Conservation (phyloP, 2,329 filamentous ascomycete species). For the Aureobasidium sp. region DNA sequence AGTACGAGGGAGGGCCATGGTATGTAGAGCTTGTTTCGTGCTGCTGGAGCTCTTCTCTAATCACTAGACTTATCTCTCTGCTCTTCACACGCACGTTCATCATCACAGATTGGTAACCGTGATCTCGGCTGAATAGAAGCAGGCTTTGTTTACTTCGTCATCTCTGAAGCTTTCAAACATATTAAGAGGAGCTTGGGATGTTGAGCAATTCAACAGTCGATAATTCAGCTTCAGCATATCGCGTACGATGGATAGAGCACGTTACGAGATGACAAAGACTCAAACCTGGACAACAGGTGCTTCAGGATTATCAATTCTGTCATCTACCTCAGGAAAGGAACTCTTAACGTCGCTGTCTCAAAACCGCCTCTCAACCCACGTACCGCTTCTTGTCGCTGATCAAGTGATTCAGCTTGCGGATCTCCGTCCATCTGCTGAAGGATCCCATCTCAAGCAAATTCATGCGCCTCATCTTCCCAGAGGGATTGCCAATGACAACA, state of each 20-base stretch:
- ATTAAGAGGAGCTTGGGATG: not conserved
- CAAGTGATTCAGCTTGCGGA: slow-evolving; percentile 42
- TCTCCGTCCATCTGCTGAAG: slow-evolving; percentile 65
- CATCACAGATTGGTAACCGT: not conserved
- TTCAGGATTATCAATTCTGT: not conserved
- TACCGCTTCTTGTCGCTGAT: slow-evolving; percentile 10
- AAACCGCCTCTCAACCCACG: not conserved
- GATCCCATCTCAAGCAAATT: slow-evolving; percentile 61
- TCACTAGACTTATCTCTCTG: not conserved
- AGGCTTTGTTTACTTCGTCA: not conserved
- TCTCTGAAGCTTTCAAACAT: not conserved
- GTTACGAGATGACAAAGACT: not conserved
- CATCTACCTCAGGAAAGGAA: not conserved
- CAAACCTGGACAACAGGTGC: not conserved
- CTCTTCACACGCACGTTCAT: not conserved
- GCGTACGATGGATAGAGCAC: too few species aligned
- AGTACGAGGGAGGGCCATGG: slow-evolving; percentile 15
- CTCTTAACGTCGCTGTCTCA: not conserved
- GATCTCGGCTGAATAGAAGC: not conserved
- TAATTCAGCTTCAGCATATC: too few species aligned
- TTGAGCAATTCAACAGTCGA: not conserved
- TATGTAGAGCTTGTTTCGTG: slow-evolving; percentile 4
- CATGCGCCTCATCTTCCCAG: slow-evolving; percentile 58
- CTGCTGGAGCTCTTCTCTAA: not conserved
- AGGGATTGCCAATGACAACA: slow-evolving; percentile 62